Evolutionary conservation across 768 basidiomycete species (phyloP).

Genomic region (Macrolepiota dolichaula): DNA sequence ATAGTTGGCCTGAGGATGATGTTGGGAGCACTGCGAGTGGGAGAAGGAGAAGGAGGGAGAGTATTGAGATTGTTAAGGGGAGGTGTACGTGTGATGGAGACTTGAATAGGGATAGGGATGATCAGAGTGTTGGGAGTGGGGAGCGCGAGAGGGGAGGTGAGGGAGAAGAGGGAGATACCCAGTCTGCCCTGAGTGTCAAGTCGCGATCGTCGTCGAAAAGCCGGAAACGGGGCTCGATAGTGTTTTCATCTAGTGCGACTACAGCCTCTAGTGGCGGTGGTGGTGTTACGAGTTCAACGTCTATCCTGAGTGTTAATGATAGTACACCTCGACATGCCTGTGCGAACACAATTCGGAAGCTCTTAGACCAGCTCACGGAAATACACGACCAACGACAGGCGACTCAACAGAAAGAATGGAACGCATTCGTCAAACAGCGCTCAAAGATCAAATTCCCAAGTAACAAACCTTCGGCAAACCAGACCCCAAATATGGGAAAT

Average conservation of each 20-base stretch:
- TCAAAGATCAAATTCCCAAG: constrained; percentile 38
- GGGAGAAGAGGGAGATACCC: constrained; percentile 15
- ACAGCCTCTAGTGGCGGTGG: constrained; percentile 46
- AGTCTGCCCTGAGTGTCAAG: constrained; percentile 28
- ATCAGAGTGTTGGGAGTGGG: constrained; percentile 15
- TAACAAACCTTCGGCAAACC: constrained; percentile 17
- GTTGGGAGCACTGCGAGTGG: constrained; percentile 25
- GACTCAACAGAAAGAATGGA: constrained; percentile 77
- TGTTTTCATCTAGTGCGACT: constrained; percentile 20
- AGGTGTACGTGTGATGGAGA: constrained; percentile 43
- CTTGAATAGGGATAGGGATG: constrained; percentile 20
- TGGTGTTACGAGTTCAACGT: constrained; percentile 33
- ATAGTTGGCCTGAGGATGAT: constrained; percentile 72
- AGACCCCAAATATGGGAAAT: constrained; percentile 52
- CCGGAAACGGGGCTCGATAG: constrained; percentile 42
- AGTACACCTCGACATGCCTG: constrained; percentile 75
- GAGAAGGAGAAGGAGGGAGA: constrained; percentile 17
- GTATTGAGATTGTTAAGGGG: constrained; percentile 44
- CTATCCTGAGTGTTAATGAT: constrained; percentile 57
- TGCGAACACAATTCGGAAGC: constrained; percentile 64
- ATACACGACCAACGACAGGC: constrained; percentile 81
- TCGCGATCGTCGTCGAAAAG: constrained; percentile 53
- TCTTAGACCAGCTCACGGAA: constrained; percentile 73
- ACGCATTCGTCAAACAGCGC: constrained; percentile 75
- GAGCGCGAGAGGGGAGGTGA: background rate